Base-by-base conservation (phyloP, 2,329 filamentous ascomycete species). In the Alternaria triticimaculans region DNA sequence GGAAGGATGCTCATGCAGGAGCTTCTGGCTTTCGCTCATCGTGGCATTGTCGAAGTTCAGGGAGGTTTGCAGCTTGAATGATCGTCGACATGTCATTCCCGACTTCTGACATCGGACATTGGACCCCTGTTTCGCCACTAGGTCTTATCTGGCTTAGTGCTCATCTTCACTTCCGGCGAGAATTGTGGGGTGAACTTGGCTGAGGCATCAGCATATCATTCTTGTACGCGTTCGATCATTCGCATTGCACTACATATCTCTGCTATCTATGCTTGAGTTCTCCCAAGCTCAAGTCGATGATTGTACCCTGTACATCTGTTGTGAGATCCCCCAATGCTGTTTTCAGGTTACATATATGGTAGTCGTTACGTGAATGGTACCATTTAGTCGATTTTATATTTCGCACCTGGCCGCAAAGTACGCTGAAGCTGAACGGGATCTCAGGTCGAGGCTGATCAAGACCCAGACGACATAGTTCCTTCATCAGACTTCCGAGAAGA, bases 11-110 rank as follows among this genome's bases (percentile, higher is more conserved):
- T 72, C 77, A 62, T 78, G 72, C 65, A 79, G 73, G 72, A 79
- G 77, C 75, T 78, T 71, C 64, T 77, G 76, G 55, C 73, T 78
- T 73, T 79, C 77, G 75, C 74, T 78, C 77, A 79, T 79, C 68
- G 70, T 78, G 72, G 69, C 77, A 79, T 78, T 67, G 76, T 78
- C 68, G 62, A 65, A 25, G 55, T 55, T 25, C 44, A 53, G 15
- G 53, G 45, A 37, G 58, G 25, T 28, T 50, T 20, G 41, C 48
- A 30, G 25, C 54, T 49, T 5, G 25, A 49, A 49, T 51, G 26
- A 21, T 49, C 37, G 57, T 63, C 15, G 53, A 55, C 37, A 21
- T 57, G 57, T 60, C 63, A 51, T 41, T 48, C 51, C 30, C 45
- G 57, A 60, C 45, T 63, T 63, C 45, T 56, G 33, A 43, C 45